Evolutionary conservation across 2,329 filamentous ascomycete genomes (phyloP).

Genomic region (Polytolypa hystricis): DNA sequence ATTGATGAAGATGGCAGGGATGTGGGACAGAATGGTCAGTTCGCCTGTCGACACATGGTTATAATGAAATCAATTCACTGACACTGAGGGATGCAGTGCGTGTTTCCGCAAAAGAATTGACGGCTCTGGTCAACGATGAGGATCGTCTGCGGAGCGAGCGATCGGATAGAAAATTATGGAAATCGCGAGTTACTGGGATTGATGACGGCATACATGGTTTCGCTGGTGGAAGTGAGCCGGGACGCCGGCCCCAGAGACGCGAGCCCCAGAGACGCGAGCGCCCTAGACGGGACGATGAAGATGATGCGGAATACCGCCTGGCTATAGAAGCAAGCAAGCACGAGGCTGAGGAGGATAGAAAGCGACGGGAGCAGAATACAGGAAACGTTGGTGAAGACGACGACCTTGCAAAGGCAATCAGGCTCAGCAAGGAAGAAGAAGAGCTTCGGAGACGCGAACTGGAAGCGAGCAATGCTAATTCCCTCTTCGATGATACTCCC

Average conservation of each 20-base stretch:
- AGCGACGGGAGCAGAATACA: conserved; percentile 50
- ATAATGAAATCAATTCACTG: background rate
- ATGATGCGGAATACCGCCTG: conserved; percentile 80
- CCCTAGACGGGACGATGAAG: conserved; percentile 56
- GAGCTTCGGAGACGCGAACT: conserved; percentile 68
- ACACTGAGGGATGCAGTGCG: conserved; percentile 54
- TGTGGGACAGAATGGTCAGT: conserved; percentile 88
- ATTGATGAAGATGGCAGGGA: conserved; percentile 91
- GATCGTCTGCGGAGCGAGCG: conserved; percentile 83
- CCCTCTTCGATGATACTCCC: conserved; percentile 74
- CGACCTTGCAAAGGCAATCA: conserved; percentile 88
- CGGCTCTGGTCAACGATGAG: conserved; percentile 82
- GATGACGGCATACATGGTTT: conserved; percentile 55
- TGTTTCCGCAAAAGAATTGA: conserved; percentile 91
- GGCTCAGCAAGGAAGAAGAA: conserved; percentile 90
- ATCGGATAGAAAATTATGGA: conserved; percentile 88
- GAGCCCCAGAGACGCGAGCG: conserved; percentile 41
- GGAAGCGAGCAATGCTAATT: conserved; percentile 71
- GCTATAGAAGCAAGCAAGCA: conserved; percentile 91
- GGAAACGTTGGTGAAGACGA: conserved; percentile 57
- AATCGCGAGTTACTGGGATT: conserved; percentile 85
- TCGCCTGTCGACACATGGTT: background rate
- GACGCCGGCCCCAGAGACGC: conserved; percentile 32
- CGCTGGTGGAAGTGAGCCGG: conserved; percentile 29
- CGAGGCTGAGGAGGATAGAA: conserved; percentile 79